Base-by-base conservation (phyloP, 768 basidiomycete species). In the Rhizopogon sp. region DNA sequence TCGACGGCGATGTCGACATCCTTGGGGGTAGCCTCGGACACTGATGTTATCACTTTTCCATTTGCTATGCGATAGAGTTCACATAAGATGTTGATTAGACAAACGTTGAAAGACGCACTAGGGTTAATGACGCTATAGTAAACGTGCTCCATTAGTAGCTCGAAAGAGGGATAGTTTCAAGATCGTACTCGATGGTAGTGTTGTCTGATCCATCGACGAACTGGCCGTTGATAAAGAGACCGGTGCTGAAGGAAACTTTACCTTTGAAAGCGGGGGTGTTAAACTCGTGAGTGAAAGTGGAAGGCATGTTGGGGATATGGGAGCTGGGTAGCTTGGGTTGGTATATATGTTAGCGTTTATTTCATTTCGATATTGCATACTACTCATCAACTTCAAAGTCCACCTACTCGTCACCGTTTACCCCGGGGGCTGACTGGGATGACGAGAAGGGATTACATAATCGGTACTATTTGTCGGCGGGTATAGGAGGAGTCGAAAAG, bases 181-280 rank as follows among this genome's bases (percentile, higher is more conserved):
- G 28, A 33, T 67, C 85, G 65, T 62, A 89, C 88, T 88, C 85
- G 64, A 91, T 85, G n/a, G 78, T 80, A n/a, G 73, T 78, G 1
- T 72, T 68, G 6, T 79, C 72, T 17, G 76, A 74, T 17, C 84
- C 82, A 37, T 83, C 81, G 13, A 80, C 71, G 62, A 80, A 92
- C 67, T 88, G 65, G 59, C 84, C 84, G 62, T 81, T 75, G 65
- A 93, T 88, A 74, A 84, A 91, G 53, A 90, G 62, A 31, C 88
- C 87, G 3, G 87, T 87, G 61, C 74, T 72, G 57, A 88, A 72
- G 6, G 73, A 73, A 17, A 76, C 73, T 46, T 74, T 72, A n/a
- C 83, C 84, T 68, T 82, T 86, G 80, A 70, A 87, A 56, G 71
- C 58, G 41, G 72, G 72, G 7, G 78, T 79, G 45, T 84, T 68